These are phyloP conservation scores for Xylaria sp. DNA, from an alignment of 2,329 filamentous ascomycete species.

Conservation along the genomic window DNA sequence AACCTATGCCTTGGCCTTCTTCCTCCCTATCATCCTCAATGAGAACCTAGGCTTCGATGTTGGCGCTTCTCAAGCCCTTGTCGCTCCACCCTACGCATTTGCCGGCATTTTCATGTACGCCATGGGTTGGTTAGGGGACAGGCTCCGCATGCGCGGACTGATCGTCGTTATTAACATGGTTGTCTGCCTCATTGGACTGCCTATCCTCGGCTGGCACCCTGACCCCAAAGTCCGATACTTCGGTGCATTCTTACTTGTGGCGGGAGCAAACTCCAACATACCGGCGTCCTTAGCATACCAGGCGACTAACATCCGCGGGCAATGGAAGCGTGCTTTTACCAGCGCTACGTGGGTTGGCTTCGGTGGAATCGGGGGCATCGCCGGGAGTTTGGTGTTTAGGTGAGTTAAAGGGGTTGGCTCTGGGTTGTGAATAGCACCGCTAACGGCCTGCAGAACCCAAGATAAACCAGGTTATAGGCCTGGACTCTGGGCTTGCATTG, in stretches of 20 bases:
- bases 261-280: constrained; percentile 81
- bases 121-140: constrained; percentile 73
- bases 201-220: constrained; percentile 75
- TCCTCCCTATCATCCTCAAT: constrained; percentile 79
- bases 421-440: not conserved
- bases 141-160: constrained; percentile 72
- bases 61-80: constrained; percentile 74
- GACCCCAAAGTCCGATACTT: constrained; percentile 72
- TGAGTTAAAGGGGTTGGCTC: constrained; percentile 23
- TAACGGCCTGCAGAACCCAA: constrained; percentile 50
- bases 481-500: constrained; percentile 66
- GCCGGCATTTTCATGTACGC: constrained; percentile 71
- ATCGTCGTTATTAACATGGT: constrained; percentile 74
- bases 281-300: constrained; percentile 82
- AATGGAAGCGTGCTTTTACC: constrained; percentile 88
- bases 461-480: constrained; percentile 64
- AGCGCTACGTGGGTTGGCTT: constrained; percentile 80
- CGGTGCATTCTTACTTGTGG: constrained; percentile 79
- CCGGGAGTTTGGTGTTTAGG: constrained; percentile 78
- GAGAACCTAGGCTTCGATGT: constrained; percentile 71
- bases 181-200: constrained; percentile 74
- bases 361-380: constrained; percentile 82
- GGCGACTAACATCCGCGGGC: constrained; percentile 87
- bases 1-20: constrained; percentile 81
- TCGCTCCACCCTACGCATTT: constrained; percentile 75